Evolutionary conservation across 2,329 filamentous ascomycete species (phyloP).

Genomic region (Juglanconis juglandina): DNA sequence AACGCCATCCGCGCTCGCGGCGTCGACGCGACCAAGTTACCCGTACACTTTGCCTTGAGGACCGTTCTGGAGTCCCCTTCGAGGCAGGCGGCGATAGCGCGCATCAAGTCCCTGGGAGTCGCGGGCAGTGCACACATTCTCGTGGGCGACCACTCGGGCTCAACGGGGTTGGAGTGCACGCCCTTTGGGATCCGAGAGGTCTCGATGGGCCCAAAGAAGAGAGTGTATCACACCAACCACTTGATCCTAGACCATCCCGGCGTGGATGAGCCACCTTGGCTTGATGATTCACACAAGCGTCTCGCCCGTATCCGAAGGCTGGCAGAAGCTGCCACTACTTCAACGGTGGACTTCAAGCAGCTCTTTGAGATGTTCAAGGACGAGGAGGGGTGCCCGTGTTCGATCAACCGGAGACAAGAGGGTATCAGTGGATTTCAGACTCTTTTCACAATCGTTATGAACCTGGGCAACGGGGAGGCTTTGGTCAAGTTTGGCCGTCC

Average conservation of each 20-base stretch:
- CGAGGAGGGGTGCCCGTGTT: constrained; percentile 9
- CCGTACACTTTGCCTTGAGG: constrained; percentile 60
- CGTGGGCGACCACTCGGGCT: constrained; percentile 3
- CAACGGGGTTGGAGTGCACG: constrained; percentile 17
- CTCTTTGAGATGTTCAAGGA: constrained; percentile 8
- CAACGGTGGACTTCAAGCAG: neutral
- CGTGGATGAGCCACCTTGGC: constrained; percentile 8
- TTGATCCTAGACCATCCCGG: constrained; percentile 9
- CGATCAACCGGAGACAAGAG: constrained; percentile 9
- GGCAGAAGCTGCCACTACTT: neutral
- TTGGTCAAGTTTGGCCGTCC: constrained; percentile 16
- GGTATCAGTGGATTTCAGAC: neutral
- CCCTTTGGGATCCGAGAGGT: neutral
- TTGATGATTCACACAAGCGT: constrained; percentile 4
- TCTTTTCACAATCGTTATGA: constrained; percentile 17
- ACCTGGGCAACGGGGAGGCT: constrained; percentile 3
- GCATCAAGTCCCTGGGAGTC: neutral
- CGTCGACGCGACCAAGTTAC: constrained; percentile 47
- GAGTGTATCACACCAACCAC: constrained; percentile 15
- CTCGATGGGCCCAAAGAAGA: neutral
- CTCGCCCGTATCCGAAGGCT: neutral
- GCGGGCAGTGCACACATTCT: constrained; percentile 18
- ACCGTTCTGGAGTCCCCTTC: constrained; percentile 50
- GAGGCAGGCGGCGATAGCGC: neutral
- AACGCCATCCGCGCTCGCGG: constrained; percentile 60